Evolutionary conservation across 2,329 filamentous ascomycete species (phyloP).

Genomic region (Xylariales sp.): DNA sequence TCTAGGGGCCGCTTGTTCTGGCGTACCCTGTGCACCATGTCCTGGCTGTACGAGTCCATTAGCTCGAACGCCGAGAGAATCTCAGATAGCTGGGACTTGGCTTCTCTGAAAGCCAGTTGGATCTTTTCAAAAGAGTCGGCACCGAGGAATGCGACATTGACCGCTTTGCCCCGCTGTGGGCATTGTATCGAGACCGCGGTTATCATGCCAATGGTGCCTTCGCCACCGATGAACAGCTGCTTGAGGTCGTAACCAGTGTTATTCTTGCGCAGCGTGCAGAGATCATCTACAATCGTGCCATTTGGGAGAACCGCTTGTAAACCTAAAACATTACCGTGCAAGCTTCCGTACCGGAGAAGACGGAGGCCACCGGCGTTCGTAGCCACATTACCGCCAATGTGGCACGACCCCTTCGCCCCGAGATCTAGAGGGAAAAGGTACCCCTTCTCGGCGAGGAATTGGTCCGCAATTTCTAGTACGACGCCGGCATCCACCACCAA

Average conservation of each 20-base stretch:
- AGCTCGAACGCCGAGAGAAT: slow-evolving; percentile 98
- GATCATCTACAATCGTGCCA: slow-evolving; percentile 89
- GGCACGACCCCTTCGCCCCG: slow-evolving; percentile 97
- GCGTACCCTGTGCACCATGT: slow-evolving; percentile 78
- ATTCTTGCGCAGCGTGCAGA: slow-evolving; percentile 92
- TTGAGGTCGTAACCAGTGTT: slow-evolving; percentile 93
- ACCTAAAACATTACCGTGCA: slow-evolving; percentile 93
- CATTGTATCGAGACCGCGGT: slow-evolving; percentile 91
- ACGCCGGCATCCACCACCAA: slow-evolving; percentile 91
- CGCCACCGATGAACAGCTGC: slow-evolving; percentile 87
- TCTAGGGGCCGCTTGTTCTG: slow-evolving; percentile 85
- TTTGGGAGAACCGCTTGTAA: slow-evolving; percentile 94
- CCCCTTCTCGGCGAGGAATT: slow-evolving; percentile 81
- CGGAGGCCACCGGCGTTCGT: slow-evolving; percentile 95
- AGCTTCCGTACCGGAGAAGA: slow-evolving; percentile 89
- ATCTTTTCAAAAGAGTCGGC: slow-evolving; percentile 91
- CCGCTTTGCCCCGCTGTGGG: slow-evolving; percentile 84
- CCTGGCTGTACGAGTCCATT: slow-evolving; percentile 89
- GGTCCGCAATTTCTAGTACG: slow-evolving; percentile 89
- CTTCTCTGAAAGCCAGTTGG: slow-evolving; percentile 85
- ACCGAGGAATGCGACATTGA: slow-evolving; percentile 96
- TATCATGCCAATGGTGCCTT: slow-evolving; percentile 94
- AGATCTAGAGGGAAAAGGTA: slow-evolving; percentile 96
- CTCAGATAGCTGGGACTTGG: slow-evolving; percentile 90
- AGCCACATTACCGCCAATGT: slow-evolving; percentile 94